Evolutionary conservation across 441 rosid genomes (phyloP), one percentile per base, ranked within the genome.

Genomic region (Erodium moschatum): DNA sequence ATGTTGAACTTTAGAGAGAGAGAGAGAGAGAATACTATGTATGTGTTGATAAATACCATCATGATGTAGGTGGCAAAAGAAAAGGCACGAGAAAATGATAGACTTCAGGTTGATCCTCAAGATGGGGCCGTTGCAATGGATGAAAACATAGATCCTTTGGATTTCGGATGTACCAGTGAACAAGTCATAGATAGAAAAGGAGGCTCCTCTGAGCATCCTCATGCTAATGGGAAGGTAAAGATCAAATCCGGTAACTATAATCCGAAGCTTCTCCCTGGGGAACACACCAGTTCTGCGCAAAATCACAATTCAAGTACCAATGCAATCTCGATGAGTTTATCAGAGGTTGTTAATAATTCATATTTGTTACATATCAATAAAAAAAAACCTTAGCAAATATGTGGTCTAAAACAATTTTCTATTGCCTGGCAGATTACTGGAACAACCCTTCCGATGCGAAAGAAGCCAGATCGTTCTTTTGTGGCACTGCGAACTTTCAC

Each of bases 391-490:
- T 64, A 65, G 65, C 16, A 29, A 12, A 56, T 65, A 62, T 4
- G 27, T 15, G 61, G 6, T 42, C 75, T 69, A 66, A 81, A 52
- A 73, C 67, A 20, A 24, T 16, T 63, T 71, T 73, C 65, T 71
- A 70, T 71, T 48, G 44, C 69, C 64, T 40, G 65, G 64, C 74
- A 93, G 96, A 85, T 40, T 74, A 66, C 81, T 68, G 85, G 75
- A 73, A 85, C 85, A 44, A 81, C 80, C 27, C 79, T 82, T 75
- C 86, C 76, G 77, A 83, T 66, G 72, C 80, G 73, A 64, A 85
- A 84, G 86, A 87, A 84, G 76, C 89, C 86, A 63, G 80, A 72
- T 64, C 71, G 87, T 73, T 85, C 79, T 76, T 80, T 89, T 66
- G 92, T 87, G 64, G 85, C 85, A 31, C 74, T 87, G 73, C 80